These are phyloP conservation scores for Boechera retrofracta DNA, from an alignment of 345 rosid species.

Conservation along the genomic window DNA sequence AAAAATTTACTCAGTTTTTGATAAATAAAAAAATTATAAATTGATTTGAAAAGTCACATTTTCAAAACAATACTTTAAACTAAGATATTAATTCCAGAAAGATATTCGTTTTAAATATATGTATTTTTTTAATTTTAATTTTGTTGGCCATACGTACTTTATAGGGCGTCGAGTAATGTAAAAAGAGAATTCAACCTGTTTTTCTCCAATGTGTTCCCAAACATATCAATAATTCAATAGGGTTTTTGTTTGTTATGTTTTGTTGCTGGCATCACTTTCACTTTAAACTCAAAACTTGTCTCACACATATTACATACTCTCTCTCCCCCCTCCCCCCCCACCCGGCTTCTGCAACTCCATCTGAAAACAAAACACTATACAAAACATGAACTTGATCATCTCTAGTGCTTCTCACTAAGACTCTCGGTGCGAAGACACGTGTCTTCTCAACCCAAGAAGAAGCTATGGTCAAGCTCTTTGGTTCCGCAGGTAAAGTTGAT, in stretches of 20 bases:
- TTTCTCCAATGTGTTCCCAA: slow-evolving; percentile 7
- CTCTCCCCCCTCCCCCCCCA: slow-evolving; percentile 27
- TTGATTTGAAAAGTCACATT: neutral
- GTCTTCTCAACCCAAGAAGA: slow-evolving; percentile 34
- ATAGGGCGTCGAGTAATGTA: neutral
- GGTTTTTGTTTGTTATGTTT: slow-evolving; percentile 16
- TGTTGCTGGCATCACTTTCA: slow-evolving; percentile 29
- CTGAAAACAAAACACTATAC: neutral
- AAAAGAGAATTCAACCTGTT: slow-evolving; percentile 21
- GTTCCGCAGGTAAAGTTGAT: slow-evolving; percentile 23
- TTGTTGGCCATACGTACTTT: neutral
- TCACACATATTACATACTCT: neutral
- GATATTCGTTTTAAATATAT: neutral
- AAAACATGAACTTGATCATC: slow-evolving; percentile 34
- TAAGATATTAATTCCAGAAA: neutral
- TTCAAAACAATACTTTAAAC: neutral
- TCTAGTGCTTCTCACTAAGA: slow-evolving; percentile 22
- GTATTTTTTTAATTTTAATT: no score
- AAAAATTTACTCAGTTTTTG: no score
- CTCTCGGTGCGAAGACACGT: neutral
- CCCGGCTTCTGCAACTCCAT: slow-evolving; percentile 27
- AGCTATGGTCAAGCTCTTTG: slow-evolving; percentile 30
- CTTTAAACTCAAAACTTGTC: slow-evolving; percentile 5
- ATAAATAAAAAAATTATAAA: no score
- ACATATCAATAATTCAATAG: neutral